Evolutionary conservation across 345 rosid genomes (phyloP).

Genomic region (Brassica incana): DNA sequence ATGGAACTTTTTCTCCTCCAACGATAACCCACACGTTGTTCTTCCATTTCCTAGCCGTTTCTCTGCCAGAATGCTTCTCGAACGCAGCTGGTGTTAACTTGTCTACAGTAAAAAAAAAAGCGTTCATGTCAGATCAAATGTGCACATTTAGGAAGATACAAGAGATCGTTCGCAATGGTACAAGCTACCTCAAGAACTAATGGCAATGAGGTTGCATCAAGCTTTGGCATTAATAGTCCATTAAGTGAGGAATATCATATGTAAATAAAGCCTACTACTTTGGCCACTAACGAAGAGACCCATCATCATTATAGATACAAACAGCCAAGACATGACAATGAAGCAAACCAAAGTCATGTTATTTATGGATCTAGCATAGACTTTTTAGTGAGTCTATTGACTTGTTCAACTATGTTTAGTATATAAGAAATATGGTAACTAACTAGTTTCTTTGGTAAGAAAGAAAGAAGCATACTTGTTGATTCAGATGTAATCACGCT

Average conservation of each 20-base stretch:
- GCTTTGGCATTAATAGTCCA: not conserved
- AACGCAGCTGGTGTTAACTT: constrained; percentile 97
- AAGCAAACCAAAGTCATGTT: not conserved
- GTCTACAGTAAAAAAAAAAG: constrained; percentile 46
- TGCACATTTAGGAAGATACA: not conserved
- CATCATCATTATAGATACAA: constrained; percentile 1
- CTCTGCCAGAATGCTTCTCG: constrained; percentile 99
- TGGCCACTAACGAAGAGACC: constrained; percentile 8
- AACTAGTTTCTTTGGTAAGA: not conserved
- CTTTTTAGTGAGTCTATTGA: not conserved
- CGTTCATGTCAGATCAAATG: constrained; percentile 28
- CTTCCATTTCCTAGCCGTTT: constrained; percentile 98
- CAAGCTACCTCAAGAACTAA: not conserved
- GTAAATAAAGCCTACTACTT: constrained; percentile 21
- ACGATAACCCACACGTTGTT: constrained; percentile 95
- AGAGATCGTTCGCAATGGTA: constrained; percentile 10
- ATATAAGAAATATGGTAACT: not conserved
- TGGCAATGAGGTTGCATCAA: constrained; percentile 1
- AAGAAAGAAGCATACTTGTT: constrained; percentile 19
- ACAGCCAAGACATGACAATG: not conserved
- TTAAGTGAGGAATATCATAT: constrained; percentile 30
- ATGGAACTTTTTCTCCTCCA: constrained; percentile 87
- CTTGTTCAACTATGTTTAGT: not conserved
- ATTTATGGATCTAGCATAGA: constrained; percentile 12
- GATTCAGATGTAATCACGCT: constrained; percentile 1